Percentiles rank a stretch among this genome's conserved stretches.
These are phyloP conservation scores for Debaryomycetaceae sp. DNA, from an alignment of 1,139 yeast species.

Conservation along the genomic window DNA sequence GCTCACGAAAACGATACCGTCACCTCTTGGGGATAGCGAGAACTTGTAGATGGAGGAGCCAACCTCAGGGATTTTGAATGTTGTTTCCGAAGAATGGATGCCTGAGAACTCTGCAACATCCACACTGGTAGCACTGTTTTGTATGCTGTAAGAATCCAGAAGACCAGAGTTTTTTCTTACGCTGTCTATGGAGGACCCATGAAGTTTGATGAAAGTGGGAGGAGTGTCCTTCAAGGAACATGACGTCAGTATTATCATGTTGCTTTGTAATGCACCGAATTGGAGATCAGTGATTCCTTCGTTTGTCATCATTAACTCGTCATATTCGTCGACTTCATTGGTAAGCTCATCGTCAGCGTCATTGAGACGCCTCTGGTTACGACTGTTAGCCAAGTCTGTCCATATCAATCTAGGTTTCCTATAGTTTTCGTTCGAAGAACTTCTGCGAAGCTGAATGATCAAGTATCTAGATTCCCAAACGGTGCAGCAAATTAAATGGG, in stretches of 20 bases:
- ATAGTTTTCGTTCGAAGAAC: slow-evolving; percentile 26
- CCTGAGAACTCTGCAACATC: slow-evolving; percentile 17
- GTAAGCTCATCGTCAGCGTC: slow-evolving; percentile 11
- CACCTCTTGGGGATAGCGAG: slow-evolving; percentile 81
- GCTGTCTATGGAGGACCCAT: slow-evolving; percentile 34
- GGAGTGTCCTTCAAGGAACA: slow-evolving; percentile 38
- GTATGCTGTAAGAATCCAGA: slow-evolving; percentile 16
- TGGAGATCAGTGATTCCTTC: slow-evolving; percentile 88
- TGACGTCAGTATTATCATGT: slow-evolving; percentile 35
- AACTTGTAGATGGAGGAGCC: slow-evolving; percentile 75
- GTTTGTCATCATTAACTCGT: slow-evolving; percentile 54
- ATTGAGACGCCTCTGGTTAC: slow-evolving; percentile 14
- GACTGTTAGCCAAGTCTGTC: slow-evolving; percentile 28
- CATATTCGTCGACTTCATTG: slow-evolving; percentile 22
- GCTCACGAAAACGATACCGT: slow-evolving; percentile 76
- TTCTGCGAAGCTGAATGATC: slow-evolving; percentile 60
- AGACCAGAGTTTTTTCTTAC: slow-evolving; percentile 7
- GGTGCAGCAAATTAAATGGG: slow-evolving; percentile 77
- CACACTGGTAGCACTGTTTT: slow-evolving; percentile 18
- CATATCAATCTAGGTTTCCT: slow-evolving; percentile 61
- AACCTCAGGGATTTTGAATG: slow-evolving; percentile 65
- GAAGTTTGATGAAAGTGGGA: slow-evolving; percentile 33
- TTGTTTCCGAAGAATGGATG: slow-evolving; percentile 30
- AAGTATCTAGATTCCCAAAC: slow-evolving; percentile 77
- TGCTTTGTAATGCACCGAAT: slow-evolving; percentile 43